These are phyloP conservation scores for Gossypium trilobum DNA, from an alignment of 441 rosid species.

Conservation along the genomic window DNA sequence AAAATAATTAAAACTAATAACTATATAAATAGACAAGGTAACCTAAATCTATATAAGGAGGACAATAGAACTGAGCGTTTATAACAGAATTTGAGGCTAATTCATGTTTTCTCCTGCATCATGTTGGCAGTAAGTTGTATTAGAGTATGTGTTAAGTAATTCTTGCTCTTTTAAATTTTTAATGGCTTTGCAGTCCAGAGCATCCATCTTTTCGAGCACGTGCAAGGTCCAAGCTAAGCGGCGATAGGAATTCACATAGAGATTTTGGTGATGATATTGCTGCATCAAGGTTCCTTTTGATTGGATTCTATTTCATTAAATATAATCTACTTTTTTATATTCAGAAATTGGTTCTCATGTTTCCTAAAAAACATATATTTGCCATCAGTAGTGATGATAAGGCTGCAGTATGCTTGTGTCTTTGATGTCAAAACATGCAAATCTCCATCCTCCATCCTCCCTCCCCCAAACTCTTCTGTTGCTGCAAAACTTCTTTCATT, in stretches of 20 bases:
- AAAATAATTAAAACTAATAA: not conserved
- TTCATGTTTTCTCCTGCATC: not conserved
- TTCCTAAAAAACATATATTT: not conserved
- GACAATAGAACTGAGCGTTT: not conserved
- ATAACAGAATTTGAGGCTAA: not conserved
- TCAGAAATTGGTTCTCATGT: not conserved
- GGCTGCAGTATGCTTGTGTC: not conserved
- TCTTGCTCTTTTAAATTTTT: conserved; percentile 6
- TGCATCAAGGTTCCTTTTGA: conserved; percentile 60
- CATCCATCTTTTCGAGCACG: conserved; percentile 87
- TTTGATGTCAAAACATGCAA: conserved; percentile 8
- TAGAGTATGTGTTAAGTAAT: not conserved
- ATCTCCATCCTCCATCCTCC: not conserved
- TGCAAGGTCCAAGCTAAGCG: conserved; percentile 83
- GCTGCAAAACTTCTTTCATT: not conserved
- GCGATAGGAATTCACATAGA: conserved; percentile 60
- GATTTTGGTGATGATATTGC: conserved; percentile 56
- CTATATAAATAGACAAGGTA: not conserved
- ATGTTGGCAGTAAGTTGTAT: not conserved
- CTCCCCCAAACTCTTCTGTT: not conserved
- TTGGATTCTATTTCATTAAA: conserved; percentile 8
- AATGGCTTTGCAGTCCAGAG: conserved; percentile 72
- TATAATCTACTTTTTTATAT: not conserved
- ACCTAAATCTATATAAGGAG: not conserved
- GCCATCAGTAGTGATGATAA: not conserved